Base-by-base conservation (phyloP, 768 basidiomycete species). In the Collybia nuda region DNA sequence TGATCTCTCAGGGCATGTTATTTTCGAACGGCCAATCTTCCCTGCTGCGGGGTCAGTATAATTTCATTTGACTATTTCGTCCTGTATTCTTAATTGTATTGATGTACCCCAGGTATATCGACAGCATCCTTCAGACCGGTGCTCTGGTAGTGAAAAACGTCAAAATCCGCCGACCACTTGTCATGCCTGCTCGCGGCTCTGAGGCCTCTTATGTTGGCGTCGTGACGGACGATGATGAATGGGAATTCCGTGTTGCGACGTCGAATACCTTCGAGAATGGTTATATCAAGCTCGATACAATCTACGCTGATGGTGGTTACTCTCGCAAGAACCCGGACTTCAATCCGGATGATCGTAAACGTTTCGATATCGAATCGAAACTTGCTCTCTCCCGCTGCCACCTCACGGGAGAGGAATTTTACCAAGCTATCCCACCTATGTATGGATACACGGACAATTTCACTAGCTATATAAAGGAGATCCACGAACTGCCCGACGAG, bases 1-100 rank as follows among this genome's bases (percentile, higher is more conserved):
- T 6, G 50, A 51, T 15, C 50, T 51, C 19, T 14, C 50, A 21
- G 50, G 50, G 5, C 50, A 51, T 32, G 29, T 51, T 22, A 51
- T 51, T 8, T 41, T 47, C 37, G 50, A 41, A 23, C 23, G 28
- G 14, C 37, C 43, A 29, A 18, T 51, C 9, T 51, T 51, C 40
- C 50, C 50, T 32, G 44, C 44, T 17, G 45, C 50, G n/a, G 44
- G 42, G 29, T 51, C 26, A 41, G 23, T 42, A 22, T 23, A 28
- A 5, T 11, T 28, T 5, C 11, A 11, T 28, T 28, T 11, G 5
- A 28, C 28, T 5, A 11, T n/a, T n/a, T 28, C 28, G 28, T 5
- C 28, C 11, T 5, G 6, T 28, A 28, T 5, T 28, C 5, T 28
- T 11, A 28, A 28, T 28, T 28, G 11, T 24, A 23, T 44, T 9